Evolutionary conservation across 768 basidiomycete genomes (phyloP).

Genomic region (Leucocoprinus sp.): DNA sequence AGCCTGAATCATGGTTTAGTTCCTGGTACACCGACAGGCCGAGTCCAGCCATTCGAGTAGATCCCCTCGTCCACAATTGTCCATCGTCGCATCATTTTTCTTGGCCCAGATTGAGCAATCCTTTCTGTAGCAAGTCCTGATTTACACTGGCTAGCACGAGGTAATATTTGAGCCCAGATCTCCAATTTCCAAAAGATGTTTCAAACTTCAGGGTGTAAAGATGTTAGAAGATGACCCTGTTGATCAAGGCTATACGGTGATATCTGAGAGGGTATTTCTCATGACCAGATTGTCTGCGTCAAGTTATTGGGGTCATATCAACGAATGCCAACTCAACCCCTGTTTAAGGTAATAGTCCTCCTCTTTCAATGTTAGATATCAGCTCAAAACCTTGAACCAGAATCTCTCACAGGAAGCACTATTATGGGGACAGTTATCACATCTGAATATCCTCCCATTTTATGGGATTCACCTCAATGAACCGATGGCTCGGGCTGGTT

Average conservation of each 20-base stretch:
- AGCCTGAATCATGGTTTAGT: too few relatives aligned
- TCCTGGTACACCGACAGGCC: too few relatives aligned
- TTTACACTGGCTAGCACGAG: too few relatives aligned
- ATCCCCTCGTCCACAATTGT: constrained; percentile 2
- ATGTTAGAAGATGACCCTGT: constrained; percentile 12
- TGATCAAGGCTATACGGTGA: constrained; percentile 21
- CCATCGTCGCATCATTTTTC: constrained; percentile 5
- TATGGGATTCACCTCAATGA: too few relatives aligned
- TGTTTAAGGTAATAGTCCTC: constrained; percentile 17
- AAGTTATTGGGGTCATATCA: constrained; percentile 22
- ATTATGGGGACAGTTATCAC: too few relatives aligned
- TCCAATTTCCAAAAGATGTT: constrained; percentile 11
- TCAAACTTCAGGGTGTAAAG: constrained; percentile 16
- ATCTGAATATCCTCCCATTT: too few relatives aligned
- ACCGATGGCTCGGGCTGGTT: constrained; percentile 16
- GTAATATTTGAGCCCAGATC: neutral
- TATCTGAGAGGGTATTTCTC: constrained; percentile 20
- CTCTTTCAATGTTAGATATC: neutral
- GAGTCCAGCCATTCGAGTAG: too few relatives aligned
- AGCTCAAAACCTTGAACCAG: too few relatives aligned
- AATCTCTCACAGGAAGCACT: neutral
- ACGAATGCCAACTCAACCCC: constrained; percentile 14
- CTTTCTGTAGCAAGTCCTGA: neutral
- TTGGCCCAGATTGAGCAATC: neutral
- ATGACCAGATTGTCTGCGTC: constrained; percentile 18